Base-by-base conservation (phyloP, 2,329 filamentous ascomycete genomes). In the Scolecobasidium constrictum region DNA sequence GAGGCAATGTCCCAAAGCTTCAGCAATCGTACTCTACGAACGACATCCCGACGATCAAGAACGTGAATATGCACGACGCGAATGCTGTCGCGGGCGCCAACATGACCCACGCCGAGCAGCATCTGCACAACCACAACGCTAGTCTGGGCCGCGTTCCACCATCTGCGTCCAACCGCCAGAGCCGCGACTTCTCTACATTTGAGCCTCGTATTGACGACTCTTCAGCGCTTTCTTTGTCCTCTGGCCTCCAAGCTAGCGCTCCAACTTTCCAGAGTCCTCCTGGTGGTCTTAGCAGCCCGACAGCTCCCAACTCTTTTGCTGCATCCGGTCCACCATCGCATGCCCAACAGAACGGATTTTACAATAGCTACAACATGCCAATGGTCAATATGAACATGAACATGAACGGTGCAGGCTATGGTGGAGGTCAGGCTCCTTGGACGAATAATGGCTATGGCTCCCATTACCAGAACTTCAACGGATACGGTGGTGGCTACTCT, bases 11-110 rank as follows among this genome's bases (percentile, higher is more conserved):
- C 42, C 83, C 81, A 21, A 86, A 85, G 67, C 63, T 94, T 45
- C 84, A 88, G 62, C 81, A 83, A 35, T 95, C 90, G 0, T 95
- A 85, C 66, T 95, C 92, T 7, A 79, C 86, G 42, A 92, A 83
- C 60, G 88, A 96, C 55, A 72, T 95, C 16, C 84, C 87, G 4
- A 93, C 87, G 5, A 69, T 87, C 55, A 94, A 92, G 73, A 81
- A 72, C 50, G 69, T 74, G 42, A 72, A 74, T 43, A 39, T 39
- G 20, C 11, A 18, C 19, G 43, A 40, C 9, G 18, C 15, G 16
- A 26, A 21, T 23, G 23, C 18, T 38, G 37, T 47, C 18, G 50
- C 54, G 18, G 51, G 48, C 35, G 56, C 60, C 47, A 60, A 57
- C 41, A 83, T 84, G 56, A 78, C 68, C 4, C 72, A 77, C 48